Base-by-base conservation (phyloP, 148 eudicot species). In the Tetragonia tetragonoides region DNA sequence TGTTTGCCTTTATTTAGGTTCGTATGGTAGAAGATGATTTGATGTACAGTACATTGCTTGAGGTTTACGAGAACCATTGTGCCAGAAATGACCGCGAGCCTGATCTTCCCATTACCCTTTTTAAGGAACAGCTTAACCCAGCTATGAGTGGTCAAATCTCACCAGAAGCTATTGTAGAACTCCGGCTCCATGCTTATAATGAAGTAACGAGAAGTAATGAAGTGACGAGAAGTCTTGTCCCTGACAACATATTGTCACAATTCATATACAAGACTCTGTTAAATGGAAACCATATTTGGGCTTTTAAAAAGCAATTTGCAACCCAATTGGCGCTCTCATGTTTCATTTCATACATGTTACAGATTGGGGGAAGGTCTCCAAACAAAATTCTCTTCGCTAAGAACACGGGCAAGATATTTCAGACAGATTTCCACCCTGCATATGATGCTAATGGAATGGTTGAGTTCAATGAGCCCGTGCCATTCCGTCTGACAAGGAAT, bases 1-100 rank as follows among this genome's bases (percentile, higher is more conserved):
- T 86, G 76, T 23, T 73, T 81, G 61, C 63, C 73, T 69, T 42
- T 37, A 18, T 10, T 54, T 73, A 95, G 99, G 99, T 95, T 42
- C 91, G 99, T 68, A 95, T 95, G 99, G 99, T 95, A 38, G 99
- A 95, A 84, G 99, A 95, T 82, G 99, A 95, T 87, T 79, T 93
- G 77, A 95, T 91, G 97, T 95, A 93, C 81, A 95, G 93, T 86
- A 95, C 99, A 67, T 90, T 95, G 84, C 95, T 95, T 61, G 97
- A 95, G 88, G 99, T 95, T 57, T 95, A 95, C 77, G 99, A 95
- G 86, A 95, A 95, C 75, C 97, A 95, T 76, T 95, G 97, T 87
- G 97, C 98, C 56, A 95, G 99, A 82, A 95, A 91, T 77, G 90
- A 91, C 75, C 78, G 91, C 77, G 99, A 95, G 77, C 91, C 99